Evolutionary conservation across 441 rosid species (phyloP).

Genomic region (Arabidopsis lyrata): DNA sequence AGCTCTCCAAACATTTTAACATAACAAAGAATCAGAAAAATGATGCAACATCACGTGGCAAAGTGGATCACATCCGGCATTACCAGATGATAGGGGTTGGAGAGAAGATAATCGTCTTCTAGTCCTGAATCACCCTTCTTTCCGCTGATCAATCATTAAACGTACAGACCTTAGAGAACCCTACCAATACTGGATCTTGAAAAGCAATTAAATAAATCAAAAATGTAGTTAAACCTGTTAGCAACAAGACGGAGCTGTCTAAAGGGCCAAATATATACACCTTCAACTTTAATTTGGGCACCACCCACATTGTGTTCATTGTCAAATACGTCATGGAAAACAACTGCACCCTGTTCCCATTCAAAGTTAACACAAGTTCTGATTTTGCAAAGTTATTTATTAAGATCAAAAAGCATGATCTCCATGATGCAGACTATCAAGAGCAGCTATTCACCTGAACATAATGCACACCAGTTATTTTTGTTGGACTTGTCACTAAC

Average conservation of each 20-base stretch:
- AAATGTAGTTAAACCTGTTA: constrained; percentile 61
- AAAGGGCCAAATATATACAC: constrained; percentile 99
- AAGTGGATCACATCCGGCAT: constrained; percentile 33
- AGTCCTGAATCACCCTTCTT: constrained; percentile 75
- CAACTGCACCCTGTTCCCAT: constrained; percentile 83
- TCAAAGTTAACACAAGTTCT: background rate
- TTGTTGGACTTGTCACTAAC: constrained; percentile 85
- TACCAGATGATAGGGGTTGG: constrained; percentile 98
- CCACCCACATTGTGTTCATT: constrained; percentile 91
- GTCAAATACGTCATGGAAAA: constrained; percentile 94
- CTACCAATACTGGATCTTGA: constrained; percentile 25
- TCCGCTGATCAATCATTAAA: constrained; percentile 57
- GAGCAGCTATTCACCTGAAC: constrained; percentile 66
- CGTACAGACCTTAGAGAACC: constrained; percentile 23
- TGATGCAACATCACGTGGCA: constrained; percentile 5
- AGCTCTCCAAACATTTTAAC: constrained; percentile 11
- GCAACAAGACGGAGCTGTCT: constrained; percentile 98
- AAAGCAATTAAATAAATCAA: constrained; percentile 15
- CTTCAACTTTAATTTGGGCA: constrained; percentile 93
- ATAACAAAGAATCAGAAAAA: constrained; percentile 1
- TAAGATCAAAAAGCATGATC: background rate
- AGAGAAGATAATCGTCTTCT: constrained; percentile 88
- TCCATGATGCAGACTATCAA: background rate
- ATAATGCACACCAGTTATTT: constrained; percentile 94
- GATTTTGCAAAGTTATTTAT: background rate